Base-by-base conservation (phyloP, 768 basidiomycete genomes). In the Gymnopilus junonius region DNA sequence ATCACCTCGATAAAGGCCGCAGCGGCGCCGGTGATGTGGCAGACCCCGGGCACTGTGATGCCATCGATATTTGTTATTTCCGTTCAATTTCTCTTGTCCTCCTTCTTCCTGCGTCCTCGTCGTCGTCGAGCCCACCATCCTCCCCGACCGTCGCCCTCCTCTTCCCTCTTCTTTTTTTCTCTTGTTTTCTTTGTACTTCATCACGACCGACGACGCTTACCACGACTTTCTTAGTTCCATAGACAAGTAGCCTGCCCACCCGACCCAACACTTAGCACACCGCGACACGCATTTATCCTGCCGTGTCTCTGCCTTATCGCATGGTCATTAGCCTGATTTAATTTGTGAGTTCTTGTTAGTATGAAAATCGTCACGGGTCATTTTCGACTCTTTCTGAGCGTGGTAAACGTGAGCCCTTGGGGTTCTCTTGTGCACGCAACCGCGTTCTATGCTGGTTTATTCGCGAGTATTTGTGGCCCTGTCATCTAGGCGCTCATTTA, bases 161-260 rank as follows among this genome's bases (percentile, higher is more conserved):
- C 65, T 63, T 70, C 68, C 69, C 50, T 61, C 69, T 46, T 65
- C 67, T 46, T 66, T 68, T 61, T 67, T 51, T 51, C 69, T 71
- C 74, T 60, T 69, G 17, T 53, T 62, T 63, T 71, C 68, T 69
- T 66, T 81, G 75, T 27, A 15, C 35, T 39, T 39, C 25, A 37
- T 55, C 54, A 80, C 83, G 82, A 82, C 77, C 70, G 59, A 34
- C 71, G 64, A 80, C 79, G 80, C 80, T 82, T 74, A 82, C 80
- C 75, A 79, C 77, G 72, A 71, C 72, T 69, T 67, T 66, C 66
- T 60, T 64, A 66, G 67, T 70, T 71, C 66, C 65, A 63, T 65
- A 69, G 70, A 67, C 66, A 55, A 51, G 64, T 67, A 63, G 68
- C 68, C 64, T 67, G 64, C 68, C 67, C 64, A 66, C 64, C 59